These are phyloP conservation scores for Starmerella stigmatis DNA, from an alignment of 805 yeast genomes.

Conservation along the genomic window DNA sequence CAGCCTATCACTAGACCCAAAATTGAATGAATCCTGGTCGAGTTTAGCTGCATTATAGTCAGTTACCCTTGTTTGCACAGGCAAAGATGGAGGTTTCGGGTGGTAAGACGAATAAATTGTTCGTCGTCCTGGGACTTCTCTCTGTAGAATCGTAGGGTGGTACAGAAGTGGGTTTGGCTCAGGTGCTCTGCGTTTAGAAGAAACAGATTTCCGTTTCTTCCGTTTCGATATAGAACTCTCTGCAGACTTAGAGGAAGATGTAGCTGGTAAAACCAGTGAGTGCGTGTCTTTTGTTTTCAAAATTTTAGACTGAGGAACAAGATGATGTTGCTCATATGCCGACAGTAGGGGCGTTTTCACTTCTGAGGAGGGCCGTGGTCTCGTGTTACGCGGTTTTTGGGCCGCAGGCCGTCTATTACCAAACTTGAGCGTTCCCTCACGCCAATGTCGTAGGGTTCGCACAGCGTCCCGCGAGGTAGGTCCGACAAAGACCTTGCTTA, in stretches of 20 bases:
- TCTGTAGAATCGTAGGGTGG: constrained; percentile 1
- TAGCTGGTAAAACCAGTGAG: not conserved
- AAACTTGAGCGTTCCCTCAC: not conserved
- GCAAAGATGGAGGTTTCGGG: no score
- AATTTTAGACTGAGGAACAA: no score
- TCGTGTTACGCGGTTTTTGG: no score
- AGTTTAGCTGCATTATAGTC: not conserved
- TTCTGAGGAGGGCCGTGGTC: no score
- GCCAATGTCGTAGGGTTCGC: constrained; percentile 6
- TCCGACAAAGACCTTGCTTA: constrained; percentile 7
- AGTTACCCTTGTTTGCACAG: no score
- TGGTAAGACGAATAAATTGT: no score
- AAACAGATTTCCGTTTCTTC: not conserved
- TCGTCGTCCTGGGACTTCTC: no score
- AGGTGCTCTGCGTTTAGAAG: not conserved
- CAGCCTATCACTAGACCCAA: not conserved
- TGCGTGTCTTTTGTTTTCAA: no score
- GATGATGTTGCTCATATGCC: no score
- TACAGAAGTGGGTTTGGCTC: not conserved
- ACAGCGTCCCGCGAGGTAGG: not conserved
- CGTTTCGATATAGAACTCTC: not conserved
- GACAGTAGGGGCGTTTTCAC: no score
- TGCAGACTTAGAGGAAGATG: no score
- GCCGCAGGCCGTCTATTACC: not conserved
- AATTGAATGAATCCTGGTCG: not conserved